Percentiles rank a stretch among this genome's conserved stretches.
These are phyloP conservation scores for Plasmodium vivax DNA, from an alignment of 169 alveolate species.

Conservation along the genomic window DNA sequence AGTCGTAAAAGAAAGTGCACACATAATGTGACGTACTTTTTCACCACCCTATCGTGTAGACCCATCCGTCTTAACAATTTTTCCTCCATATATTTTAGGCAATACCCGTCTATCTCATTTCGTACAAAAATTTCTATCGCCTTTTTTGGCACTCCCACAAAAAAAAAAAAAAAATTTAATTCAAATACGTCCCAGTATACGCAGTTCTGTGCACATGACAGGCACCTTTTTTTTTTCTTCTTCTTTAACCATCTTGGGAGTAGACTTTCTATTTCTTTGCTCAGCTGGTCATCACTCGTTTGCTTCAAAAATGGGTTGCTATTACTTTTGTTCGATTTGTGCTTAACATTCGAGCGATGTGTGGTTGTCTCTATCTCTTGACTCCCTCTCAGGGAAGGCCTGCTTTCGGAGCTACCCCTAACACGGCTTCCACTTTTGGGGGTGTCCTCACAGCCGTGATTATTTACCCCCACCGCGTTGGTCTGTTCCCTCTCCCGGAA, in stretches of 20 bases:
- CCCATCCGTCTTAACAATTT: constrained; percentile 77
- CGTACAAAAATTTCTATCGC: constrained; percentile 61
- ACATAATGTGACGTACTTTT: constrained; percentile 68
- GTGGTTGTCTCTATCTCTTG: background rate
- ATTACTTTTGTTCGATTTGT: background rate
- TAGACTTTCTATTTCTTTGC: background rate
- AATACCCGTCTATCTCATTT: constrained; percentile 78
- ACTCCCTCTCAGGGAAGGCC: background rate
- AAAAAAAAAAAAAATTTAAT: constrained; percentile 75
- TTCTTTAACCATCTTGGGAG: constrained; percentile 44
- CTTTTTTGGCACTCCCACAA: constrained; percentile 76
- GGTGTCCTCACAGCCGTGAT: background rate
- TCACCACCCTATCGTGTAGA: constrained; percentile 43
- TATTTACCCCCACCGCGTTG: background rate
- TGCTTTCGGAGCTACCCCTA: background rate
- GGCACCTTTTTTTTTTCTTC: background rate
- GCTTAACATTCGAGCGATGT: background rate
- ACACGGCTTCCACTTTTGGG: background rate
- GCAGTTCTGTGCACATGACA: constrained; percentile 76
- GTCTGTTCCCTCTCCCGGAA: background rate
- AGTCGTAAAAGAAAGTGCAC: constrained; percentile 71
- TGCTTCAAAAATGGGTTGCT: background rate
- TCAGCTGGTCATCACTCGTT: background rate
- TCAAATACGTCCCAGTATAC: constrained; percentile 79
- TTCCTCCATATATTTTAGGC: constrained; percentile 75